Evolutionary conservation across 2,329 filamentous ascomycete genomes (phyloP), one percentile per base, ranked within the genome.

Genomic region (Ceratocystis alfenasii): DNA sequence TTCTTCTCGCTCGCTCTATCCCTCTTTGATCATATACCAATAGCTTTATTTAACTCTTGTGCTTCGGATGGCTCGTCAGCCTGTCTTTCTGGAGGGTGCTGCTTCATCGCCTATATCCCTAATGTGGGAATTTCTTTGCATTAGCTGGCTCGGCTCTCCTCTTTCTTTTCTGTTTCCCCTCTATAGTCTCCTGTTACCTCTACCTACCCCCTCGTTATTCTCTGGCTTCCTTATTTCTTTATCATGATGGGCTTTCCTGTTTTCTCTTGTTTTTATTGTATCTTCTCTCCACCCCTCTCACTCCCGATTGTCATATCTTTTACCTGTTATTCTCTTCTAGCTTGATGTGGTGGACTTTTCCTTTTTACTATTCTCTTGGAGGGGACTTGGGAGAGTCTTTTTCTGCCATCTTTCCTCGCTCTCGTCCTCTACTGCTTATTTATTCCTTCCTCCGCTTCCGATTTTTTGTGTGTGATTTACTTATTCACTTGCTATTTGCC

Each of bases 271-370:
- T 50, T 48, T 45, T 66, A 41, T 33, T 66, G 45, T 66, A 64
- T 68, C 50, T 53, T 55, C 66, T 33, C 25, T 57, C 48, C 8
- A 22, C 15, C 28, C 12, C 20, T 46, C 25, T 12, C 46, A 50
- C 28, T 62, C 41, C 60, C 66, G 28, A 36, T 7, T 59, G 28
- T 36, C 28, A 59, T 33, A 59, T 59, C 55, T 70, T 70, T 74
- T 71, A 73, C 44, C 44, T 60, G n/a, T 60, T 64, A n/a, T 10
- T n/a, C 25, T 41, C 63, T 44, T 22, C 44, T 64, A 44, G 25
- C 22, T 65, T 30, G 33, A 5, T 48, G 22, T 53, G 45, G 73
- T 73, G 73, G 25, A 72, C 68, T 70, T 72, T 66, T 68, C 60
- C n/a, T 63, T 12, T 63, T 30, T 44, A 53, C 55, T 44, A 57